Percentiles rank a stretch among this genome's conserved stretches.
These are phyloP conservation scores for Pluteus cervinus DNA, from an alignment of 768 basidiomycete genomes.

Conservation along the genomic window DNA sequence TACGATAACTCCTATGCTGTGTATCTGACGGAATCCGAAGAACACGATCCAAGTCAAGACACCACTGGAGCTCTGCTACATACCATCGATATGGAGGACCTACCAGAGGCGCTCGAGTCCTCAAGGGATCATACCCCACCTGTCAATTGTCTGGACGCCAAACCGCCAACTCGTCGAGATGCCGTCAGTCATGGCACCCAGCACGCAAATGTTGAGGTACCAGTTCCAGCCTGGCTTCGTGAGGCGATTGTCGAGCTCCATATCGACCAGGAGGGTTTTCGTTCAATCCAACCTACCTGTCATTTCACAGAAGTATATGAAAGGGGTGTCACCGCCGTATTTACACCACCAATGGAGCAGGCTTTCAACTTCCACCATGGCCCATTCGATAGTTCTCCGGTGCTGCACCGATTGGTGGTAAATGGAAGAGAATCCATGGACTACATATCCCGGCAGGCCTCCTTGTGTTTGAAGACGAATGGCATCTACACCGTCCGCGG, in stretches of 20 bases:
- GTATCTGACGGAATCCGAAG: too few species aligned
- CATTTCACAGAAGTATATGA: slow-evolving; percentile 50
- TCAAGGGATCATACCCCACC: too few species aligned
- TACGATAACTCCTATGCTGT: too few species aligned
- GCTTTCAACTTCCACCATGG: slow-evolving; percentile 69
- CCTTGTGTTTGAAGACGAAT: slow-evolving; percentile 58
- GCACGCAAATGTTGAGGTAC: slow-evolving; percentile 21
- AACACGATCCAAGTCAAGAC: too few species aligned
- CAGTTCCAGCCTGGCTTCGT: slow-evolving; percentile 46
- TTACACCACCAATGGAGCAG: slow-evolving; percentile 54
- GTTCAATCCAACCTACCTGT: slow-evolving; percentile 55
- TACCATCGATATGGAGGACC: too few species aligned
- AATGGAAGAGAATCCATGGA: slow-evolving; percentile 66
- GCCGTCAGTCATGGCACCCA: slow-evolving; percentile 1
- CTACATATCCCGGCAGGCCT: slow-evolving; percentile 72
- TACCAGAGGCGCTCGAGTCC: too few species aligned
- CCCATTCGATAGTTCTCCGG: slow-evolving; percentile 57
- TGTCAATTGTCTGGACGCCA: too few species aligned
- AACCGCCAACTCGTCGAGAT: slow-evolving; percentile 1
- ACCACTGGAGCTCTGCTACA: too few species aligned
- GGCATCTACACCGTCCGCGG: slow-evolving; percentile 76
- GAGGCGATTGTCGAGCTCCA: slow-evolving; percentile 52
- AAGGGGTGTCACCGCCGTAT: slow-evolving; percentile 61
- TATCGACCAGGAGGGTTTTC: slow-evolving; percentile 84
- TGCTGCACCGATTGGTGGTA: slow-evolving; percentile 63